Percentiles rank a stretch among this genome's conserved stretches.
Evolutionary conservation across 2,329 filamentous ascomycete species (phyloP).

Genomic region (Chrysosphaeria jannelii): DNA sequence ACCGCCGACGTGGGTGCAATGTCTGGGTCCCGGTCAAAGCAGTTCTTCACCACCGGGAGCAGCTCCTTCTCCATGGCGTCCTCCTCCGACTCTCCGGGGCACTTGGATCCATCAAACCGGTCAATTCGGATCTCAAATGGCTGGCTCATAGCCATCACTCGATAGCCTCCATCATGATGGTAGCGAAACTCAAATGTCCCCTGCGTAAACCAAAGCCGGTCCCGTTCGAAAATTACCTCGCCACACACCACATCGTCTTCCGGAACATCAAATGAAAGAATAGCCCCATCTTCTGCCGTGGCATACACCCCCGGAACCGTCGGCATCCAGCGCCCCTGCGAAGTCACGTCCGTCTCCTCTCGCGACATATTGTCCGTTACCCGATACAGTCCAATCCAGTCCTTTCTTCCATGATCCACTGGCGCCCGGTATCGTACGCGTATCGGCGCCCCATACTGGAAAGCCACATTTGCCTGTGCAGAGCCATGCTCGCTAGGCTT

Average conservation of each 20-base stretch:
- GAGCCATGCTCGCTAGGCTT: background rate
- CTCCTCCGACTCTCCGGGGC: constrained; percentile 17
- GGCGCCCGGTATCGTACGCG: constrained; percentile 77
- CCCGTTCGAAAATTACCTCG: constrained; percentile 64
- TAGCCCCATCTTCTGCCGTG: constrained; percentile 41
- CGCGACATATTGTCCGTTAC: constrained; percentile 78
- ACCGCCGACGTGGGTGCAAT: constrained; percentile 57
- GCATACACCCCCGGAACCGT: constrained; percentile 53
- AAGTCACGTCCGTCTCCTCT: constrained; percentile 56
- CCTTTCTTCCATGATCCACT: constrained; percentile 57
- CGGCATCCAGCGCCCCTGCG: constrained; percentile 68
- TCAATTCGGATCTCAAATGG: constrained; percentile 75
- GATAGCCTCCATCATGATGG: constrained; percentile 77
- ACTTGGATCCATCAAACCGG: constrained; percentile 50
- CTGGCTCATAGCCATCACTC: constrained; percentile 75
- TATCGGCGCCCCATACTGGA: constrained; percentile 77
- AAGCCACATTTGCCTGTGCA: constrained; percentile 25
- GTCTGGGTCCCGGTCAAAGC: constrained; percentile 71
- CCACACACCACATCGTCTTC: constrained; percentile 24
- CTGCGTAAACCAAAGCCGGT: constrained; percentile 92
- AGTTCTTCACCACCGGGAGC: constrained; percentile 64
- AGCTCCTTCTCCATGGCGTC: constrained; percentile 45
- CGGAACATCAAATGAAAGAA: constrained; percentile 36
- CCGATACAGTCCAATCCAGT: constrained; percentile 93
- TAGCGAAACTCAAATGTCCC: constrained; percentile 94